Evolutionary conservation across 2,329 filamentous ascomycete genomes (phyloP), one percentile per base, ranked within the genome.

Genomic region (Fusarium zealandicum): DNA sequence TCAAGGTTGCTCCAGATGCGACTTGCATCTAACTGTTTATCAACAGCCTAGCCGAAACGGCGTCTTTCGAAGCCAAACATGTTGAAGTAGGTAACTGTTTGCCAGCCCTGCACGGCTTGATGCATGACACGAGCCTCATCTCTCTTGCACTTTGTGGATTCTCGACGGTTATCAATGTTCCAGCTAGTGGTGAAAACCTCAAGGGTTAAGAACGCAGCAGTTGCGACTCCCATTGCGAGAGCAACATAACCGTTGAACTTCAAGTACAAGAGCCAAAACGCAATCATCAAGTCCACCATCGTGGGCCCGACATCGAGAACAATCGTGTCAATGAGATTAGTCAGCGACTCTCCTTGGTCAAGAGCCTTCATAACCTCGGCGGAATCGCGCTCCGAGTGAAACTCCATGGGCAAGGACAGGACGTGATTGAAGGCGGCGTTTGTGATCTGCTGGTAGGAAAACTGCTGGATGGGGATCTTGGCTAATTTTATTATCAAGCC

Each of bases 391-490:
- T 81, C 80, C 14, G 84, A 83, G 66, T 91, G 88, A 48, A 90
- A 90, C 56, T 90, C 86, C 74, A 87, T 87, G 0, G 85, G 87
- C 1, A 90, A 76, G n/a, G 76, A 78, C 80, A 91, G 85, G 28
- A 90, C 80, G 52, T 90, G 87, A 51, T 81, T 78, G 67, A 89
- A 90, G 0, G 86, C 82, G 2, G 84, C 79, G 2, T 81, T 81
- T 10, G 80, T 82, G 39, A 90, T 78, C 14, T 79, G 77, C 40
- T 80, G 76, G 58, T 86, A 84, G 3, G 72, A 73, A 13, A 70
- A 74, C 30, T 74, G 72, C 61, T 68, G 65, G 10, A 74, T 72
- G 0, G 72, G 71, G 1, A 73, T 72, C 36, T 72, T 73, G 40
- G 66, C 65, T 16, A 74, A 30, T 1, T 38, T 31, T 18, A 67